These are phyloP conservation scores for Mortierella sp. DNA, from an alignment of 371 early-diverging fungal species.

Conservation along the genomic window DNA sequence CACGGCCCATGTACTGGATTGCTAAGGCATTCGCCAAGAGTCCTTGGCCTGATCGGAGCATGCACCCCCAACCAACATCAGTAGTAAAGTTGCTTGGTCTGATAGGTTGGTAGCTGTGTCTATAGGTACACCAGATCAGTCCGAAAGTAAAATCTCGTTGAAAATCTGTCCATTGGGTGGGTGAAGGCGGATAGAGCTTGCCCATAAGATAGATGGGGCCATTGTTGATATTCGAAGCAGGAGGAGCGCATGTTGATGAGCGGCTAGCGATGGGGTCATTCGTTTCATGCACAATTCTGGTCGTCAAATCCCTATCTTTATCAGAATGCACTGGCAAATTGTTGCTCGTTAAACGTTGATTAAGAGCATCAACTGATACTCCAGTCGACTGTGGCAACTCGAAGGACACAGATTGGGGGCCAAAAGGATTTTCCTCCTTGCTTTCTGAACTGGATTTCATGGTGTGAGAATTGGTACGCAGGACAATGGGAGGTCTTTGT, in stretches of 20 bases:
- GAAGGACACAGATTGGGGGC: not conserved
- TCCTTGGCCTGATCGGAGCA: constrained; percentile 96
- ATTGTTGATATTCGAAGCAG: constrained; percentile 27
- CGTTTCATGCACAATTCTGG: constrained; percentile 16
- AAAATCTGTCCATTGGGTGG: constrained; percentile 52
- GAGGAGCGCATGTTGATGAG: constrained; percentile 35
- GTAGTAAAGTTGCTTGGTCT: constrained; percentile 83
- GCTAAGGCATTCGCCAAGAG: constrained; percentile 89
- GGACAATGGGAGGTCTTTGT: constrained; percentile 30
- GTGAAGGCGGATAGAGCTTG: constrained; percentile 45
- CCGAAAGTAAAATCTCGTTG: constrained; percentile 50
- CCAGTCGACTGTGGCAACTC: constrained; percentile 9
- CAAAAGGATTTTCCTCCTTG: constrained; percentile 9
- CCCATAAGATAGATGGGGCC: constrained; percentile 52
- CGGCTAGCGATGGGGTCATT: constrained; percentile 33
- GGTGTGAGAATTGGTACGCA: constrained; percentile 42
- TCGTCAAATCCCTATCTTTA: not conserved
- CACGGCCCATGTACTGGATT: constrained; percentile 77
- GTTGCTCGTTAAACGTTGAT: constrained; percentile 3
- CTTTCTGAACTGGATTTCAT: constrained; percentile 26
- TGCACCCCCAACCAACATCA: constrained; percentile 97
- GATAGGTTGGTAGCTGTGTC: constrained; percentile 88
- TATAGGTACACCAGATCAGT: constrained; percentile 92
- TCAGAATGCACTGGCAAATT: not conserved
- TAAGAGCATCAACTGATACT: constrained; percentile 5